Evolutionary conservation across 1,284 basidiomycete genomes (phyloP), one percentile per base, ranked within the genome.

Genomic region (Afroboletus lepidellus): DNA sequence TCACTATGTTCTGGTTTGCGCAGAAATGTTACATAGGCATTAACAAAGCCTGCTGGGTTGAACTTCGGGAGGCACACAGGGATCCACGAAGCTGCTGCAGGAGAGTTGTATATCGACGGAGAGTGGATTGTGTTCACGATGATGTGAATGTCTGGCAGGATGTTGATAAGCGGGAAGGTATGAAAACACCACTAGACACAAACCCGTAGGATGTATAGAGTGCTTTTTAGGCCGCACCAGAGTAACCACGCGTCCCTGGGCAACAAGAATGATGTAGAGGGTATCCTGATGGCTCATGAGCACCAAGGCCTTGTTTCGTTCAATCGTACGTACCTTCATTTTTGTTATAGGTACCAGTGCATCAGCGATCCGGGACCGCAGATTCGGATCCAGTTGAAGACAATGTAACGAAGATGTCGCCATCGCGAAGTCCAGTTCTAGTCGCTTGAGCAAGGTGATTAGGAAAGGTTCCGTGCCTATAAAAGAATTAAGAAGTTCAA

Each of bases 21-120:
- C 20, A 87, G 69, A 67, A 90, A 96, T 33, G 85, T 85, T 49
- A 98, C 83, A 63, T 96, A 98, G 16, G 92, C 91, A 69, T 99
- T 94, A 18, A 97, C 85, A 69, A 98, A 98, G 1, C 90, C 91
- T 2, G 86, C 76, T 0, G 93, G 78, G 60, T 98, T 95, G 75
- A 93, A 98, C 66, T 94, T 94, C 0, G 97, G 96, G 11, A 99
- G 80, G 66, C 96, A 99, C 45, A 99, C 81, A 0, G 97, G 97
- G 3, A 98, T 79, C 92, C 94, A 99, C 5, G 90, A 90, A 20
- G 94, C 87, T 7, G 89, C 78, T 1, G 87, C 92, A 5, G 85
- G 77, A 55, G 85, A 77, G 72, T 87, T 80, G 66, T 78, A 73
- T 62, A 91, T 77, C 57, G 85, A 82, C 37, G 87, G 77, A 46